phyloP scores from a whole-genome alignment of 306 rosid species.

The Sesbania bispinosa region DNA sequence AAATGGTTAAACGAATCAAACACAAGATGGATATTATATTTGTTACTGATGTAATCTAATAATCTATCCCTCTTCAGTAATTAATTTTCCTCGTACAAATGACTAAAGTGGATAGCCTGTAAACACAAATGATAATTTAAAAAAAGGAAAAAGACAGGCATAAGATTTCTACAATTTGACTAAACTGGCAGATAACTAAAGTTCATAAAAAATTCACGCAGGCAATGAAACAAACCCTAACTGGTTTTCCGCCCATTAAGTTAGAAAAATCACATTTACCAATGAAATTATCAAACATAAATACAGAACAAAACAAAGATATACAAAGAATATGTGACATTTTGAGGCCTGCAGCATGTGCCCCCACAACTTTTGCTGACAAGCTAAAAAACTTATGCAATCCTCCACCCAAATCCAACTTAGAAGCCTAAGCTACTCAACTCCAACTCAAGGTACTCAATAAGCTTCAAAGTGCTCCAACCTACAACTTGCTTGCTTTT shows the following conservation, averaged over 20 bases:
- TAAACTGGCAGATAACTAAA: background rate
- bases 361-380: conserved; percentile 20
- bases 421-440: conserved; percentile 24
- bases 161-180: background rate
- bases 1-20: background rate
- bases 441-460: conserved; percentile 23
- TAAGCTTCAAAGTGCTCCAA: conserved; percentile 14
- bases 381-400: conserved; percentile 30
- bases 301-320: conserved; percentile 40
- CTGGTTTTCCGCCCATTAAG: conserved; percentile 30
- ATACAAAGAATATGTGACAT: conserved; percentile 52
- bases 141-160: background rate
- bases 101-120: background rate
- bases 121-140: background rate
- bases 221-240: conserved; percentile 9
- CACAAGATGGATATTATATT: background rate
- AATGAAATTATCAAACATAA: conserved; percentile 47
- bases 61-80: background rate
- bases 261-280: conserved; percentile 30
- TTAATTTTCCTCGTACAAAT: background rate
- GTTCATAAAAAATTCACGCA: background rate
- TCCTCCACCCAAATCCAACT: conserved; percentile 33
- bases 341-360: conserved; percentile 33
- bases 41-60: background rate
- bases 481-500: conserved; percentile 30